Percentiles rank a stretch among this genome's conserved stretches.
Evolutionary conservation across 2,329 filamentous ascomycete species (phyloP).

Genomic region (Exophiala sp.): DNA sequence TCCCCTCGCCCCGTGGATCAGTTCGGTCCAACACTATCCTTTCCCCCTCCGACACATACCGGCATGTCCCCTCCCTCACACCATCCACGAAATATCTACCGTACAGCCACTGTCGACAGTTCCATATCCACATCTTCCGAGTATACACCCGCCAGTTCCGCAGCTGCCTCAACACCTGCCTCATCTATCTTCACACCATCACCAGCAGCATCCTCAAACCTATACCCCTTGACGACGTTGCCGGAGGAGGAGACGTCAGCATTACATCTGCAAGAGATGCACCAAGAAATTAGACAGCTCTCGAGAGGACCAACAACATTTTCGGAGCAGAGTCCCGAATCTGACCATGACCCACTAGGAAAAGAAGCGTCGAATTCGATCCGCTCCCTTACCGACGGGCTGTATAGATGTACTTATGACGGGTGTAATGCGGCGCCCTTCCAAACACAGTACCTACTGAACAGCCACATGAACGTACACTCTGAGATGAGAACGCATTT

Average conservation of each 20-base stretch:
- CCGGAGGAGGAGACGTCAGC: conserved; percentile 1
- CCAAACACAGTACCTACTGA: conserved; percentile 63
- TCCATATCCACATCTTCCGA: conserved; percentile 23
- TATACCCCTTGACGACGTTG: neutral
- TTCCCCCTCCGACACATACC: conserved; percentile 36
- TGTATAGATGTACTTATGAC: conserved; percentile 53
- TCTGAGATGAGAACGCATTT: conserved; percentile 62
- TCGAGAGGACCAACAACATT: neutral
- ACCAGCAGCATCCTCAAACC: conserved; percentile 10
- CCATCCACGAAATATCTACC: conserved; percentile 31
- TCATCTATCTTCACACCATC: conserved; percentile 19
- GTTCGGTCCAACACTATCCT: conserved; percentile 33
- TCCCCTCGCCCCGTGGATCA: conserved; percentile 30
- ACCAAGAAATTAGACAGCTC: neutral
- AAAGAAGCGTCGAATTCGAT: neutral
- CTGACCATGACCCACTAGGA: neutral
- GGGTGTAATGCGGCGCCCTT: conserved; percentile 59
- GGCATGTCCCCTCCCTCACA: conserved; percentile 38
- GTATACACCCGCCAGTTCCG: conserved; percentile 14
- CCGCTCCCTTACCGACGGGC: conserved; percentile 17
- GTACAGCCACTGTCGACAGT: conserved; percentile 19
- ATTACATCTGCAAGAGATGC: neutral
- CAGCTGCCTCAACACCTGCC: conserved; percentile 16
- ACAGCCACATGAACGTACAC: conserved; percentile 60
- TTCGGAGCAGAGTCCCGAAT: neutral